phyloP scores from a whole-genome alignment of 2,329 filamentous ascomycete species.

The Sarocladium oryzae region DNA sequence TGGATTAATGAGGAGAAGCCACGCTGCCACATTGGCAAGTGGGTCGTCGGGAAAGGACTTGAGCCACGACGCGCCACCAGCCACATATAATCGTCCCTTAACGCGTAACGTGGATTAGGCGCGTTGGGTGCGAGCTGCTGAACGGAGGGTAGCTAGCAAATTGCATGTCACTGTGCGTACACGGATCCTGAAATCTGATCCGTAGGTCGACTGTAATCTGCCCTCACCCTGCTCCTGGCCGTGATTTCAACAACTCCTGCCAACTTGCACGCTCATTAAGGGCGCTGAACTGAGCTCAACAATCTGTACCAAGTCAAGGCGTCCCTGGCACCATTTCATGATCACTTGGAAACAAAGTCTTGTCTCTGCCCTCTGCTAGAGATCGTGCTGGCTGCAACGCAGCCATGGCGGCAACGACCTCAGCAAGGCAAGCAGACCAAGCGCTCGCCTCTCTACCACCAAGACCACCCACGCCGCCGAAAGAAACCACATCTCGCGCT shows the following conservation, averaged over 20 bases:
- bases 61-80: slow-evolving; percentile 6
- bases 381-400: slow-evolving; percentile 32
- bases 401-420: slow-evolving; percentile 33
- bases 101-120: slow-evolving; percentile 4
- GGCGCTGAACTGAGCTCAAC: background rate
- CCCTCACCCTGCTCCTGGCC: background rate
- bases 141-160: background rate
- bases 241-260: no score
- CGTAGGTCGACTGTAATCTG: background rate
- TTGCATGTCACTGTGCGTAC: background rate
- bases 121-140: no score
- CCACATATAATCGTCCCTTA: background rate
- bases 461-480: slow-evolving; percentile 63
- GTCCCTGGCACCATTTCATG: background rate
- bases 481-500: slow-evolving; percentile 31
- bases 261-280: no score
- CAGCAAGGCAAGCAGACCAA: slow-evolving; percentile 25
- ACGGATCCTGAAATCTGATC: slow-evolving; percentile 6
- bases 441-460: slow-evolving; percentile 45
- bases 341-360: background rate
- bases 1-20: background rate
- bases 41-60: background rate
- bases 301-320: background rate
- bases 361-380: slow-evolving; percentile 18
- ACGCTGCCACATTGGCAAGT: background rate